Conservation (phyloP, 2,329 filamentous ascomycete genomes). For the Colletotrichum agaves region DNA sequence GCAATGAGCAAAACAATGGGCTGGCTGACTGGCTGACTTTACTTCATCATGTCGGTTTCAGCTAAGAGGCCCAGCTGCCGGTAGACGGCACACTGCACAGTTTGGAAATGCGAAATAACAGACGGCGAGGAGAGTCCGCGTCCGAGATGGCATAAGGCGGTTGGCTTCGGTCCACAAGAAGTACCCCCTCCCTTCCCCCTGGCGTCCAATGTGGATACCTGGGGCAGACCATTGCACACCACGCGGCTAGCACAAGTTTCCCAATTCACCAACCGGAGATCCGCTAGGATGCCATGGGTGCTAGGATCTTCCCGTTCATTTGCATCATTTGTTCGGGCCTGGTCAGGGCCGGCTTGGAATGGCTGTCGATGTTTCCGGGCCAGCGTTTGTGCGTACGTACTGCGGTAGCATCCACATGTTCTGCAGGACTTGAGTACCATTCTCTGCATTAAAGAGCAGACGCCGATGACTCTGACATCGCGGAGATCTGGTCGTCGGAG, state of each 20-base stretch:
- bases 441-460: neutral
- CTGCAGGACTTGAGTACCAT: neutral
- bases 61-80: neutral
- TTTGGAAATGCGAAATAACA: neutral
- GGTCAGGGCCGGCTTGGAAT: neutral
- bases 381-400: conserved; percentile 1
- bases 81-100: neutral
- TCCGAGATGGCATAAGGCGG: conserved; percentile 19
- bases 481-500: neutral
- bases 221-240: conserved; percentile 14
- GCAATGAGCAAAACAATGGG: neutral
- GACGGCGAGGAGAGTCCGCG: conserved; percentile 2
- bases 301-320: conserved; percentile 34
- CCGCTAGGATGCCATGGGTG: conserved; percentile 21
- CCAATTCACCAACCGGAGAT: conserved; percentile 25
- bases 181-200: neutral
- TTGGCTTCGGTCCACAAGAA: conserved; percentile 24
- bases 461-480: conserved; percentile 1
- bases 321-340: neutral
- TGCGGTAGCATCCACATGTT: neutral
- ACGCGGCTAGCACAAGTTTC: conserved; percentile 22
- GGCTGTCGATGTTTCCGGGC: no score
- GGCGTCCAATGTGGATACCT: conserved; percentile 27
- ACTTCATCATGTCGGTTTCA: neutral
- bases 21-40: neutral